Percentiles rank a stretch among this genome's conserved stretches.
Evolutionary conservation across 805 yeast species (phyloP).

Genomic region (Candida incommunis): DNA sequence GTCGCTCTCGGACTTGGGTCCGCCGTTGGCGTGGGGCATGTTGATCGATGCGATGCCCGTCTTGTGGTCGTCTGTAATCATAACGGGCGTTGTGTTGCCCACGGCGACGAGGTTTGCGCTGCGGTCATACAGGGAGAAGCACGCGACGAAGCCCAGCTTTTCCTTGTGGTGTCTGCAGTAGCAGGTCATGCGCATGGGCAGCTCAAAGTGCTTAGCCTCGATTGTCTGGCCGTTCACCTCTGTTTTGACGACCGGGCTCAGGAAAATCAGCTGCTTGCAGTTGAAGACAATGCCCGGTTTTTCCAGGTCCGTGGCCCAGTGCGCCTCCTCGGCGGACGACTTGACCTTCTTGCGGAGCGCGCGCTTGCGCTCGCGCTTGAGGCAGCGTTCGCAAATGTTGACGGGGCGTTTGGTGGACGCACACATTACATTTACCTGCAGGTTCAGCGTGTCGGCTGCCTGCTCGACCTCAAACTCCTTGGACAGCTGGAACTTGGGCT

Average conservation of each 20-base stretch:
- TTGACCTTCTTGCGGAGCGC: constrained; percentile 85
- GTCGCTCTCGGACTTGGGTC: neutral
- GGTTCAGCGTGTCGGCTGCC: constrained; percentile 18
- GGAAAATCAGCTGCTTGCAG: constrained; percentile 54
- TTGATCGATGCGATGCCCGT: constrained; percentile 6
- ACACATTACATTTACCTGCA: constrained; percentile 63
- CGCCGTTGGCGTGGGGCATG: neutral
- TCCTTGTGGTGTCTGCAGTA: constrained; percentile 94
- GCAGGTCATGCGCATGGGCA: constrained; percentile 73
- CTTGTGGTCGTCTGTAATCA: constrained; percentile 93
- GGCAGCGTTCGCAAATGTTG: constrained; percentile 75
- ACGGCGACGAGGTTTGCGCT: constrained; percentile 55
- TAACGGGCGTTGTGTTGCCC: constrained; percentile 55
- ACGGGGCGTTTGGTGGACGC: constrained; percentile 32
- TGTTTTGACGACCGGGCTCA: constrained; percentile 18
- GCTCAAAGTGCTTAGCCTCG: constrained; percentile 26
- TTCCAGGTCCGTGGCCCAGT: constrained; percentile 62
- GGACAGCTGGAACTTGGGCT: constrained; percentile 64
- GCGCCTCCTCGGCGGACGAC: constrained; percentile 52
- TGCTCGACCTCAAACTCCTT: neutral
- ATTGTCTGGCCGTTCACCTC: constrained; percentile 22
- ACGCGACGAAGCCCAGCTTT: constrained; percentile 61
- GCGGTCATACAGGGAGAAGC: constrained; percentile 46
- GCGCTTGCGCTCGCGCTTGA: constrained; percentile 84
- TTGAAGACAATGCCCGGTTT: constrained; percentile 83